Conservation (phyloP, 208 protist species). For the Wallacemonas rigidus region DNA sequence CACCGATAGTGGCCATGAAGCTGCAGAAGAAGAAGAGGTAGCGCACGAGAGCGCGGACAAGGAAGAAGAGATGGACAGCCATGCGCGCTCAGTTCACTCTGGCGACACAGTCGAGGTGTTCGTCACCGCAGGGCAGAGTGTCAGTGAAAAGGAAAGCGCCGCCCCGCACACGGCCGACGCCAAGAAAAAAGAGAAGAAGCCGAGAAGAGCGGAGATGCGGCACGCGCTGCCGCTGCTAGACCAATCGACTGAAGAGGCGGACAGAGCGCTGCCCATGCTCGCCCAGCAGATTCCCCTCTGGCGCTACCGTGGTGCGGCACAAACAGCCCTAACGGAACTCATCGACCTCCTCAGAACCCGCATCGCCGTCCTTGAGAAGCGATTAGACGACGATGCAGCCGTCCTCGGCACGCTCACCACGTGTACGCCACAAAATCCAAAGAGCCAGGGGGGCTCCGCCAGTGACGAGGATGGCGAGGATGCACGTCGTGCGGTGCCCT, state of each 20-base stretch:
- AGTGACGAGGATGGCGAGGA: not conserved
- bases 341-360: slow-evolving; percentile 33
- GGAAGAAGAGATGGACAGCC: too few relatives aligned
- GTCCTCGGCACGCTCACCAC: not conserved
- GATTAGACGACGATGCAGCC: slow-evolving; percentile 22
- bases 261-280: slow-evolving; percentile 37
- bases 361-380: slow-evolving; percentile 31
- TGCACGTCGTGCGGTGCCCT: not conserved
- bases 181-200: too few relatives aligned
- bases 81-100: too few relatives aligned
- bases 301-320: slow-evolving; percentile 46
- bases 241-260: slow-evolving; percentile 21
- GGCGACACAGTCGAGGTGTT: too few relatives aligned
- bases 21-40: not conserved
- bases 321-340: slow-evolving; percentile 33
- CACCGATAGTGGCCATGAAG: not conserved
- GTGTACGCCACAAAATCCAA: too few relatives aligned
- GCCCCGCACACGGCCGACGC: too few relatives aligned
- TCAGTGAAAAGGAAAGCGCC: not conserved
- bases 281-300: slow-evolving; percentile 49
- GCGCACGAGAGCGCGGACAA: too few relatives aligned
- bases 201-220: not conserved
- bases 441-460: not conserved
- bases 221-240: slow-evolving; percentile 17
- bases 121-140: not conserved